Percentiles rank a stretch among this genome's conserved stretches.
Conservation (phyloP, 192 early-diverging fungal species). For the Mortierella antarctica region DNA sequence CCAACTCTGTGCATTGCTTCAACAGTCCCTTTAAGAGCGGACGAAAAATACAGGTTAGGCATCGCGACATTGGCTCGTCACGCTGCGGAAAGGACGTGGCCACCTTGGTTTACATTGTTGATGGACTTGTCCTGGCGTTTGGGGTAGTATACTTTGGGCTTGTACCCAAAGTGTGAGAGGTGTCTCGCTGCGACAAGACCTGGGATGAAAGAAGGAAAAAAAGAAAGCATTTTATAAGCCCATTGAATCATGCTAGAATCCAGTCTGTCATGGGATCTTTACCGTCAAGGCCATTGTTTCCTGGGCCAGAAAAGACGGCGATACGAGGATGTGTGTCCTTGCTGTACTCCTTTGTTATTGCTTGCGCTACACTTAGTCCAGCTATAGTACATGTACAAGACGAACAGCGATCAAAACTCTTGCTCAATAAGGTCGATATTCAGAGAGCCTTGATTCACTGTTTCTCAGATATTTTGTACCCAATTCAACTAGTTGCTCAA, state of each 20-base stretch:
- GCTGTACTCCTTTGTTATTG: conserved; percentile 78
- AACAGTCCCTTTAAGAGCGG: conserved; percentile 60
- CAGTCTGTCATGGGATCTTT: not conserved
- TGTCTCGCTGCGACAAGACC: conserved; percentile 94
- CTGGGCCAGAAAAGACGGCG: conserved; percentile 82
- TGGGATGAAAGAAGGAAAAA: conserved; percentile 6
- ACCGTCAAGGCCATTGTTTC: conserved; percentile 99
- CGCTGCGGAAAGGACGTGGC: not conserved
- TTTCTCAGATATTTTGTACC: conserved; percentile 27
- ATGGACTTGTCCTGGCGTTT: conserved; percentile 79
- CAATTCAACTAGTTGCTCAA: conserved; percentile 87
- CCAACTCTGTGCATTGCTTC: conserved; percentile 75
- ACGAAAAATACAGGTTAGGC: not conserved
- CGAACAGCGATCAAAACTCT: not conserved
- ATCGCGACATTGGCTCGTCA: not conserved
- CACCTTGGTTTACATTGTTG: conserved; percentile 2
- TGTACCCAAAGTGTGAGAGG: conserved; percentile 89
- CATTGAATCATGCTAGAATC: not conserved
- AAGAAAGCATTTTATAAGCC: not conserved
- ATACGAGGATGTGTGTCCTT: conserved; percentile 60
- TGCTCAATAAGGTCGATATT: too few species aligned
- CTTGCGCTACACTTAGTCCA: conserved; percentile 91
- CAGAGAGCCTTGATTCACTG: not conserved
- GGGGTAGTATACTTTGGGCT: conserved; percentile 84
- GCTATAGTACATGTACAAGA: conserved; percentile 60